These are phyloP conservation scores for Acidomyces sp. DNA, from an alignment of 495 filamentous ascomycete genomes.

Conservation along the genomic window DNA sequence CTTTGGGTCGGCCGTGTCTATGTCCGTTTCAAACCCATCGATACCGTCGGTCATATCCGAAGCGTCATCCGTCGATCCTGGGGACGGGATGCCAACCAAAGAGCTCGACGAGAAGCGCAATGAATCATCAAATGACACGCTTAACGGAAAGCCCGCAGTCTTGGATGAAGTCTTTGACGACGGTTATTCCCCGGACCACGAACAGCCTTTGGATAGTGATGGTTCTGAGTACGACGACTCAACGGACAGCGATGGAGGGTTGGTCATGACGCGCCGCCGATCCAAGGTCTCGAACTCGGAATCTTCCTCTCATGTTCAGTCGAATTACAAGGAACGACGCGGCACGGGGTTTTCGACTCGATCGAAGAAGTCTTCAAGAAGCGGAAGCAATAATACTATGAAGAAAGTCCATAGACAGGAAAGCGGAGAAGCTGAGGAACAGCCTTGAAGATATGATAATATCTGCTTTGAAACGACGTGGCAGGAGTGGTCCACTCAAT, in stretches of 20 bases:
- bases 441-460: too few species aligned
- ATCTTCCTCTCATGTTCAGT: neutral
- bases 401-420: constrained; percentile 18
- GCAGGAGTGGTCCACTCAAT: too few species aligned
- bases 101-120: constrained; percentile 7
- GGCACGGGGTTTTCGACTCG: constrained; percentile 3
- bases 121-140: constrained; percentile 12
- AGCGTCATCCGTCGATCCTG: constrained; percentile 25
- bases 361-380: constrained; percentile 12
- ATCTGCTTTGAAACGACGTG: too few species aligned
- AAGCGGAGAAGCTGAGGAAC: constrained; percentile 15
- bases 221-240: constrained; percentile 35
- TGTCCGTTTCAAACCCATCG: constrained; percentile 32
- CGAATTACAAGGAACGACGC: neutral
- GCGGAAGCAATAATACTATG: constrained; percentile 19
- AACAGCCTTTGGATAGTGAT: constrained; percentile 30
- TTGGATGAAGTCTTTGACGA: constrained; percentile 7
- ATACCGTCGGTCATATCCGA: constrained; percentile 34
- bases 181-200: constrained; percentile 17
- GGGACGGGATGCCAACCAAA: constrained; percentile 18
- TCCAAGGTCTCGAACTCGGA: neutral
- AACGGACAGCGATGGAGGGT: constrained; percentile 38
- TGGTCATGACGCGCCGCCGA: constrained; percentile 16
- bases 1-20: constrained; percentile 31
- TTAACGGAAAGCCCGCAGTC: constrained; percentile 2